Percentiles rank a stretch among this genome's conserved stretches.
phyloP scores from a whole-genome alignment of 73 alveolate genomes.

The Paramecium caudatum region DNA sequence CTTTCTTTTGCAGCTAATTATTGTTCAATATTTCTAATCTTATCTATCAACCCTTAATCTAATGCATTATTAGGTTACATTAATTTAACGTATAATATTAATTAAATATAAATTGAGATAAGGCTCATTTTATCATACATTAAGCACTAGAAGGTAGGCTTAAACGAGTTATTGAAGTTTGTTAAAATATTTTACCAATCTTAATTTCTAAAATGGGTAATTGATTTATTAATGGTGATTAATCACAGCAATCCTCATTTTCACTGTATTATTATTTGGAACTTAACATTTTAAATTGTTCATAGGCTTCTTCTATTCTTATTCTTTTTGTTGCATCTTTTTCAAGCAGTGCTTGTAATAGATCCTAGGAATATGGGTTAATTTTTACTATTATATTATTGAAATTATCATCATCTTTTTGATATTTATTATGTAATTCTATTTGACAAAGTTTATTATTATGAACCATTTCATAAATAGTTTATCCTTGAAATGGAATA shows the following conservation, averaged over 20 bases:
- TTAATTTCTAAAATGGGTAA: conserved; percentile 15
- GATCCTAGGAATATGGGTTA: not conserved
- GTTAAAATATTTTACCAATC: conserved; percentile 19
- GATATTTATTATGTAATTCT: not conserved
- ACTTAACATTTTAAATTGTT: not conserved
- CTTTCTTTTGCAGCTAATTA: not conserved
- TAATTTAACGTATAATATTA: conserved; percentile 33
- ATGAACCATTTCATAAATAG: not conserved
- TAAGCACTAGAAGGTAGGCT: not conserved
- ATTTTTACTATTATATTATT: not conserved
- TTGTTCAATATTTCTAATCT: not conserved
- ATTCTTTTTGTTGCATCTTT: not conserved
- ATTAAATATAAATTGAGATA: not conserved
- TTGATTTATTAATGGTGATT: not conserved
- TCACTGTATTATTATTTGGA: not conserved
- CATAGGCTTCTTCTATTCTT: not conserved
- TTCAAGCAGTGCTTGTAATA: not conserved
- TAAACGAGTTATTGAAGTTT: not conserved
- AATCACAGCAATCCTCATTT: conserved; percentile 3
- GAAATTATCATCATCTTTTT: not conserved
- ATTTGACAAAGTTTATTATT: conserved; percentile 10
- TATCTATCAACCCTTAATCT: conserved; percentile 12
- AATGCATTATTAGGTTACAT: not conserved
- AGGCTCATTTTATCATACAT: not conserved
- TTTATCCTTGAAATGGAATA: conserved; percentile 1